Evolutionary conservation across 2,329 filamentous ascomycete genomes (phyloP).

Genomic region (Dendryphion nanum): DNA sequence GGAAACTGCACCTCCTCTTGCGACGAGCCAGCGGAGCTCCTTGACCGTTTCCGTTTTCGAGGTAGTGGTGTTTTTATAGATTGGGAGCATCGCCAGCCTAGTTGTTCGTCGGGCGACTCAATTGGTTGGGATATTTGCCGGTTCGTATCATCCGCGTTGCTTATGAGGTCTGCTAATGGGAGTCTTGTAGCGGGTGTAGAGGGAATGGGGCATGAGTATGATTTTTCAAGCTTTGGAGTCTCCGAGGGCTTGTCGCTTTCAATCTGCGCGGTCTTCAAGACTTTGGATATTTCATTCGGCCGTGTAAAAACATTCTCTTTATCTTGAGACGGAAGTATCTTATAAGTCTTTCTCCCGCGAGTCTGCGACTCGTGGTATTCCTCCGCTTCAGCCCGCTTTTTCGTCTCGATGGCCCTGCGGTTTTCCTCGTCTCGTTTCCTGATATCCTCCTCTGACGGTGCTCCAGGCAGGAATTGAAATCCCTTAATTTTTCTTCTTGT

Average conservation of each 20-base stretch:
- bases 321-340: background rate
- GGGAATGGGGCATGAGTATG: conserved; percentile 42
- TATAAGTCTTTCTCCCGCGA: background rate
- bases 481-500: conserved; percentile 56
- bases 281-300: conserved; percentile 20
- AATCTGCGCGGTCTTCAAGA: conserved; percentile 12
- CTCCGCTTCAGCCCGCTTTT: conserved; percentile 14
- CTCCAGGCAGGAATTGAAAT: conserved; percentile 51
- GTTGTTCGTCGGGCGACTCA: conserved; percentile 60
- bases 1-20: conserved; percentile 37
- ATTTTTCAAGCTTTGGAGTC: conserved; percentile 26
- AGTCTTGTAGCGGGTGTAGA: conserved; percentile 60
- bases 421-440: conserved; percentile 35
- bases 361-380: background rate
- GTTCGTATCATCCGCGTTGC: conserved; percentile 58
- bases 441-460: conserved; percentile 17
- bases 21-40: conserved; percentile 43
- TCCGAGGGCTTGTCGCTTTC: conserved; percentile 14
- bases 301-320: conserved; percentile 36
- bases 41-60: conserved; percentile 47
- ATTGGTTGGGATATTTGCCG: conserved; percentile 47
- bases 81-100: conserved; percentile 57
- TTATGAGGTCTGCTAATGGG: conserved; percentile 60
- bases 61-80: conserved; percentile 43
- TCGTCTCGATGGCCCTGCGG: no score